Percentiles rank a stretch among this genome's conserved stretches.
Evolutionary conservation across 352 stramenopile genomes (phyloP).

Genomic region (Aphanomyces invadans): DNA sequence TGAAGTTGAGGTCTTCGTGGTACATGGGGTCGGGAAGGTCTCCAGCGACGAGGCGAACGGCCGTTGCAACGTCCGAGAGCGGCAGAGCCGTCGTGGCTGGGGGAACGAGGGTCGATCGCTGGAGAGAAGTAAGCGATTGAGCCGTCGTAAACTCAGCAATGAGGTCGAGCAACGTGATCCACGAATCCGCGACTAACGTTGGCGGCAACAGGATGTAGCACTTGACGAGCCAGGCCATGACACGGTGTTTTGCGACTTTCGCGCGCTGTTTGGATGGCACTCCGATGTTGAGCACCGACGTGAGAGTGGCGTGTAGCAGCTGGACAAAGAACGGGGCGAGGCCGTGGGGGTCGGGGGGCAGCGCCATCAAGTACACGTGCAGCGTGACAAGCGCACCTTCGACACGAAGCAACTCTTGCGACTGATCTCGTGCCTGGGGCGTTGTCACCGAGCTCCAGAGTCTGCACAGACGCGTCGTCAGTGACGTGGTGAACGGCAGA

Average conservation of each 20-base stretch:
- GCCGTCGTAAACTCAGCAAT: conserved; percentile 71
- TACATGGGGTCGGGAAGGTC: conserved; percentile 61
- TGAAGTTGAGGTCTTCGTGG: conserved; percentile 67
- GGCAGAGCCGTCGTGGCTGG: conserved; percentile 57
- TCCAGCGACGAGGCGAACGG: conserved; percentile 45
- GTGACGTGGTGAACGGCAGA: conserved; percentile 50
- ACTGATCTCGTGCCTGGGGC: conserved; percentile 70
- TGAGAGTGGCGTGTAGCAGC: conserved; percentile 62
- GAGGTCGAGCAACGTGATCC: conserved; percentile 67
- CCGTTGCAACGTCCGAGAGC: conserved; percentile 42
- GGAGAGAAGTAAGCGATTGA: conserved; percentile 65
- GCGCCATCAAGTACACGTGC: conserved; percentile 43
- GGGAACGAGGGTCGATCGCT: conserved; percentile 45
- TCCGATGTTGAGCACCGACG: conserved; percentile 45
- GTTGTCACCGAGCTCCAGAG: conserved; percentile 73
- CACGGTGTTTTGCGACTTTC: conserved; percentile 67
- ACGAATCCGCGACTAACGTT: conserved; percentile 71
- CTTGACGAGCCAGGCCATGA: conserved; percentile 72
- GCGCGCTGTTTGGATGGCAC: conserved; percentile 73
- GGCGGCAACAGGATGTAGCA: conserved; percentile 62
- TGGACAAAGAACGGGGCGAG: conserved; percentile 57
- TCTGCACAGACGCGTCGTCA: conserved; percentile 48
- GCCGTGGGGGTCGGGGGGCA: conserved; percentile 30
- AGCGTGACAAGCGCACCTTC: conserved; percentile 69
- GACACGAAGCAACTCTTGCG: conserved; percentile 71